Evolutionary conservation across 208 protist genomes (phyloP), one percentile per base, ranked within the genome.

Genomic region (Naegleria lovaniensis): DNA sequence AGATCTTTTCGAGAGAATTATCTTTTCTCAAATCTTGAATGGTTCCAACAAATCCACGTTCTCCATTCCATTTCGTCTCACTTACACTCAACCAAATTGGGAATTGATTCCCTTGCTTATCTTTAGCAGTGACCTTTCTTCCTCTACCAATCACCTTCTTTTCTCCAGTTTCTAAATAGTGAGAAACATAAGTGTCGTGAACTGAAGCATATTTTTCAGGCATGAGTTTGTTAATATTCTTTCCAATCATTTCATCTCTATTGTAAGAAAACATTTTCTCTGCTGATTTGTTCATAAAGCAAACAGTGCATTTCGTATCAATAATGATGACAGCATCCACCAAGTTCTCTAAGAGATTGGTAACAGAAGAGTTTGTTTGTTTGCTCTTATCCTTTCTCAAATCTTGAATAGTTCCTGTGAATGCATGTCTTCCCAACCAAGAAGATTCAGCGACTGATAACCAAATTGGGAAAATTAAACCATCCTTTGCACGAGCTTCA

Each of bases 171-270:
- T 91, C 36, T 16, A 88, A 52, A 84, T 95, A 95, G 6, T 40
- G 58, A 52, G 93, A 75, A 7, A 95, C 38, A 91, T 94, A 95
- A 11, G 89, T 25, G 79, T 95, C 92, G 83, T 95, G 94, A 89
- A 92, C 25, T 58, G 2, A 29, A 0, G 89, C 91, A n/a, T 92
- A 85, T 5, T 93, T 90, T 15, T 89, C n/a, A 11, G 92, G 93
- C 93, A 95, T 94, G n/a, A 96, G 58, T 90, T 95, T 91, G 51
- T 90, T 88, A 33, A 96, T 91, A 79, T 96, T 95, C 38, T 93
- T 93, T 40, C 93, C 93, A 36, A 94, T 36, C 13, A 93, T 52
- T 59, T 94, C 93, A 48, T 85, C 41, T 39, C 75, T 75, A 83
- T 89, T 25, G 84, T 94, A 94, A 88, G 92, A 92, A 59, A 94